Evolutionary conservation across 2,329 filamentous ascomycete species (phyloP).

Genomic region (Ascosphaera pollenicola): DNA sequence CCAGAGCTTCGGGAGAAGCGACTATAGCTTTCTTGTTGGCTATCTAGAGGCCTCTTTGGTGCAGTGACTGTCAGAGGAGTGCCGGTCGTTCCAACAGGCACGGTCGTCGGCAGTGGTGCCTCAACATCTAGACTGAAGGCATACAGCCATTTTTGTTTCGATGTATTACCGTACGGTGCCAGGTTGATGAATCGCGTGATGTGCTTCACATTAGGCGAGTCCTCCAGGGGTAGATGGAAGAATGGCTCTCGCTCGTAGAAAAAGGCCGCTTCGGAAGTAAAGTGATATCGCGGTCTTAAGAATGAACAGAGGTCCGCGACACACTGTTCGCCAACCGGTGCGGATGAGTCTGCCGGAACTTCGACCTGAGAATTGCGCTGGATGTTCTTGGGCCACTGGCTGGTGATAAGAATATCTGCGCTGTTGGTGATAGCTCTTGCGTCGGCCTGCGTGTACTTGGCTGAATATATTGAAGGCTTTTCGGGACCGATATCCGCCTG

Average conservation of each 20-base stretch:
- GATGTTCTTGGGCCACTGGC: conserved; percentile 61
- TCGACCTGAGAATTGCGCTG: conserved; percentile 43
- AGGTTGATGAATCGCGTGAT: conserved; percentile 83
- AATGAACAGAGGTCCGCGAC: conserved; percentile 57
- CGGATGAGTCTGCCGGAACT: conserved; percentile 30
- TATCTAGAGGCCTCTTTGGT: conserved; percentile 33
- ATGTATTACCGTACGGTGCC: conserved; percentile 50
- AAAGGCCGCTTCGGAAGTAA: conserved; percentile 45
- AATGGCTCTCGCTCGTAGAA: conserved; percentile 91
- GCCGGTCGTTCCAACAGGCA: conserved; percentile 50
- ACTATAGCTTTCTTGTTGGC: conserved; percentile 15
- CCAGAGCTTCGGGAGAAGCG: conserved; percentile 17
- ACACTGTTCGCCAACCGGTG: conserved; percentile 36
- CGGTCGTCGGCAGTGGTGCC: conserved; percentile 33
- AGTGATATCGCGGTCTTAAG: conserved; percentile 81
- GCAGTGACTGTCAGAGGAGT: conserved; percentile 37
- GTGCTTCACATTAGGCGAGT: conserved; percentile 30
- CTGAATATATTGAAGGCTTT: conserved; percentile 51
- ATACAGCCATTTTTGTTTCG: conserved; percentile 44
- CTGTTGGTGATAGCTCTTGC: conserved; percentile 55
- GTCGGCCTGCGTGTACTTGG: conserved; percentile 57
- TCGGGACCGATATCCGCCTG: conserved; percentile 29
- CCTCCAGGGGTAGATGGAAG: conserved; percentile 38
- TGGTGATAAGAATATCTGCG: conserved; percentile 72
- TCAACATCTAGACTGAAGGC: conserved; percentile 46